These are phyloP conservation scores for Zasmidium angulare DNA, from an alignment of 2,329 filamentous ascomycete species.

Conservation along the genomic window DNA sequence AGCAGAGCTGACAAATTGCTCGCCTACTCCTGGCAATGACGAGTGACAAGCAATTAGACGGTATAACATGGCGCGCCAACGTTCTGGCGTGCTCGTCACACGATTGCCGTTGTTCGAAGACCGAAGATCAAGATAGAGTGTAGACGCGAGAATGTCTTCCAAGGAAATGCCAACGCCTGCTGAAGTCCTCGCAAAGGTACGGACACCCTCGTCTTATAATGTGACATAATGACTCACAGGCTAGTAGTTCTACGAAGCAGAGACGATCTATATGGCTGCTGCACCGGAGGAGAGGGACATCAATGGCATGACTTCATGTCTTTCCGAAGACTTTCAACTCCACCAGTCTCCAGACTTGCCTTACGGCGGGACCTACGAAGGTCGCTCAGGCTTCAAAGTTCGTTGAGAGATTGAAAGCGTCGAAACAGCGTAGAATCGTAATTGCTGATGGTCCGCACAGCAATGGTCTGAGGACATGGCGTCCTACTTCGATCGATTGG, in stretches of 20 bases:
- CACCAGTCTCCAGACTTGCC: constrained; percentile 38
- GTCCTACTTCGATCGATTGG: constrained; percentile 29
- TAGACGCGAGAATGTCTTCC: not conserved
- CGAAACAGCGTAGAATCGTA: not conserved
- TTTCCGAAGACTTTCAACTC: constrained; percentile 30
- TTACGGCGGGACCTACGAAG: constrained; percentile 35
- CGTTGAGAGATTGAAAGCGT: not conserved
- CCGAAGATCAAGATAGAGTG: not conserved
- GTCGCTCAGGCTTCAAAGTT: constrained; percentile 30
- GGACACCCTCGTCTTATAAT: not conserved
- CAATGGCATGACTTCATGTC: constrained; percentile 28
- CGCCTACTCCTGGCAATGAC: not conserved
- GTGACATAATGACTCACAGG: constrained; percentile 1
- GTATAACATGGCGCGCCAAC: not conserved
- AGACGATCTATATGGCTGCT: constrained; percentile 37
- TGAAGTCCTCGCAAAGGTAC: not conserved
- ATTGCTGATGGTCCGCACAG: constrained; percentile 5
- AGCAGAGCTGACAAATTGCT: not conserved
- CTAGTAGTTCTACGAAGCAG: constrained; percentile 36
- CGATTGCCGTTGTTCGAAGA: no score
- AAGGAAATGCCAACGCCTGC: not conserved
- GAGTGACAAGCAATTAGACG: not conserved
- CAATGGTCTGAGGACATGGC: constrained; percentile 36
- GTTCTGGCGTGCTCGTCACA: not conserved
- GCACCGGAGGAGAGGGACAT: constrained; percentile 35